Percentiles rank a stretch among this genome's conserved stretches.
Conservation (phyloP, 2,329 filamentous ascomycete species). For the Proliferodiscus dingleyae region DNA sequence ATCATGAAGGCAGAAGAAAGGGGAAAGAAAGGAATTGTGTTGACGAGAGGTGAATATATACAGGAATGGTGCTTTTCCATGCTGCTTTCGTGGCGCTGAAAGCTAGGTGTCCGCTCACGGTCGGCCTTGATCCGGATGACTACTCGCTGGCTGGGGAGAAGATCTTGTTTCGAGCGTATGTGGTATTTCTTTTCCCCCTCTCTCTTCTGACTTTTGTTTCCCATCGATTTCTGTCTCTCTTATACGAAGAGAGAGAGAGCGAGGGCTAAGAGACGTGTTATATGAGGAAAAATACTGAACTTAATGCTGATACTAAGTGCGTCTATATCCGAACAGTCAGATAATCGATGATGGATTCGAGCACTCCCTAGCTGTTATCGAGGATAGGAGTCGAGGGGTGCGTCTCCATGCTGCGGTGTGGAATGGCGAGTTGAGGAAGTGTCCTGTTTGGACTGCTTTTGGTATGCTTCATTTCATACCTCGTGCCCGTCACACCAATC, state of each 20-base stretch:
- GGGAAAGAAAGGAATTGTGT: background rate
- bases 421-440: conserved; percentile 48
- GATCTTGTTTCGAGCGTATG: conserved; percentile 53
- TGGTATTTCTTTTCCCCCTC: too few relatives aligned
- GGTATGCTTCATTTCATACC: conserved; percentile 35
- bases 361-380: conserved; percentile 50
- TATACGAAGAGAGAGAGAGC: too few relatives aligned
- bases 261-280: too few relatives aligned
- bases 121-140: conserved; percentile 42
- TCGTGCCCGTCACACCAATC: too few relatives aligned
- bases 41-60: background rate
- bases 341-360: conserved; percentile 52
- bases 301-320: background rate
- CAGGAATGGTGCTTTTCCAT: conserved; percentile 57
- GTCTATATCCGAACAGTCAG: conserved; percentile 35
- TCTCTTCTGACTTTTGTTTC: too few relatives aligned
- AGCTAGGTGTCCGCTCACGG: conserved; percentile 42
- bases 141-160: conserved; percentile 44
- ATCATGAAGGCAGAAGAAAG: too few relatives aligned
- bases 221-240: too few relatives aligned
- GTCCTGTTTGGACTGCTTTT: conserved; percentile 62
- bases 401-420: conserved; percentile 53
- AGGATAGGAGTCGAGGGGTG: conserved; percentile 45
- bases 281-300: too few relatives aligned
- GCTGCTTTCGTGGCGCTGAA: conserved; percentile 55